Evolutionary conservation across 1,284 basidiomycete genomes (phyloP), one percentile per base, ranked within the genome.

Genomic region (Trichosporon sp.): DNA sequence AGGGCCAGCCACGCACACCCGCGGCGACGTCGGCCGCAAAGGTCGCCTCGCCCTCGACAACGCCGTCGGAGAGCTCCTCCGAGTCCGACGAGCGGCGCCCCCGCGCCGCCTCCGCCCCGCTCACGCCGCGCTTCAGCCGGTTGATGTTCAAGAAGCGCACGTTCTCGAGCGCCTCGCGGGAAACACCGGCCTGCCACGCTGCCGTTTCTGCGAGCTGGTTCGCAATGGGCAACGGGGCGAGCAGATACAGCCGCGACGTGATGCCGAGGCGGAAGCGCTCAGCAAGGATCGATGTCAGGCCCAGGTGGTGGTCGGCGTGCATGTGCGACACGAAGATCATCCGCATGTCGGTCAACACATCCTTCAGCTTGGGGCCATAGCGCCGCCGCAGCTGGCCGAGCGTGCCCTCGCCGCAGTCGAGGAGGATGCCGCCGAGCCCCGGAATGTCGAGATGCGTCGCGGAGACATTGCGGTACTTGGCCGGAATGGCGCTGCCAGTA

Each of bases 271-370:
- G 84, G 64, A 86, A 86, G 67, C 96, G 87, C 83, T 91, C 89
- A 0, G 88, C 84, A 12, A 98, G 85, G 15, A 98, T 82, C 65
- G 89, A 87, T 0, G 89, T 86, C 31, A 96, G 80, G 1, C 96
- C 96, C 63, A 91, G 87, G 78, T 98, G 95, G 80, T 98, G 95
- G 79, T 98, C 96, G 0, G 88, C 95, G 77, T 98, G 95, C 76
- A 92, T 87, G 79, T 98, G 96, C 74, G 91, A 94, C 73, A 97
- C 86, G 80, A 91, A 98, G 32, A 98, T 87, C 77, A 92, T 88
- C 73, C 88, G 89, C 34, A 96, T 81, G 64, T 91, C 85, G n/a
- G 88, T 85, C 68, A 96, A 83, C 12, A 90, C 85, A 29, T 77
- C 66, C 18, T 78, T 76, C n/a, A 80, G 69, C 15, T 87, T 84